Base-by-base conservation (phyloP, 2,329 filamentous ascomycete species). In the Plenodomus biglobosus region DNA sequence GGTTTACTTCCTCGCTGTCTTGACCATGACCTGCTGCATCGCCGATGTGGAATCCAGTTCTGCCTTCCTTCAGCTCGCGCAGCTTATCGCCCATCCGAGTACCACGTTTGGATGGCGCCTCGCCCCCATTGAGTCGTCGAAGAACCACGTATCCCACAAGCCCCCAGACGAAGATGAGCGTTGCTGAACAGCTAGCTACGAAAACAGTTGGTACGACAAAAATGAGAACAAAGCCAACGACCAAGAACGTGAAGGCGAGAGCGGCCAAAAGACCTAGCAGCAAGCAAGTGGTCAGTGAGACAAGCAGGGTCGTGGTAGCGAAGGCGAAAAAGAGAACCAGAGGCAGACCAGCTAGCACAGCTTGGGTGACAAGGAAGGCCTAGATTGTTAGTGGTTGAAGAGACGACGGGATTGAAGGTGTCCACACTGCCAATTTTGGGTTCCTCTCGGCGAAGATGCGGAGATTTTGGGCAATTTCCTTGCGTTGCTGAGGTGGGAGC, bases 181-280 rank as follows among this genome's bases (percentile, higher is more conserved):
- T 73, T 4, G 83, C 87, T 18, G 84, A 69, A 40, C 79, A 79
- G 11, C 80, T 83, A 2, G 86, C 85, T 53, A 89, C 69, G 68
- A 88, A 81, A 32, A 92, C 73, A 0, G 84, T 80, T 1, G 88
- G 88, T 0, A 89, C 73, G 15, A 94, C 78, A 35, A 92, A 66
- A 40, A 89, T 66, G 10, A 88, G 74, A 2, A 85, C 86, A 38
- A 89, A 69, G 42, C 84, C 82, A 44, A 84, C 79, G 76, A 84
- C 86, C 74, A 87, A 85, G 40, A 87, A 77, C 1, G 82, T 80
- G 74, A 89, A 88, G 46, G 85, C 61, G 8, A 81, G 63, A 2
- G 78, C 79, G 16, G 71, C 75, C 3, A 81, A 66, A 6, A 80
- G 59, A 4, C 73, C 78, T 36, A 82, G 68, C 16, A 83, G 53